Base-by-base conservation (phyloP, 106 monocot genomes). In the Dioscorea zingiberensis region DNA sequence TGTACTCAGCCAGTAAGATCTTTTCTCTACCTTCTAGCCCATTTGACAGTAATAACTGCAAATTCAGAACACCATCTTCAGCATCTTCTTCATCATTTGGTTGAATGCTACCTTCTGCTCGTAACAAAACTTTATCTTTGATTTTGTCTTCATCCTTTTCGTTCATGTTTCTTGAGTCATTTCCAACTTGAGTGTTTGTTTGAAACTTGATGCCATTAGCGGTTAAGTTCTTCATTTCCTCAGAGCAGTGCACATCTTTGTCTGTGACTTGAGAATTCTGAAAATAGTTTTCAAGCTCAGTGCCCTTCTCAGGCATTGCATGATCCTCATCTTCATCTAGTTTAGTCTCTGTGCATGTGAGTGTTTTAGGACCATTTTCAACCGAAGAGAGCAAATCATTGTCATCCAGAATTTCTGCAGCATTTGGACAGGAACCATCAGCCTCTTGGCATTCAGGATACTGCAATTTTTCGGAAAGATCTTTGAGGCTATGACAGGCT, bases 1-100 rank as follows among this genome's bases (percentile, higher is more conserved):
- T 75, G 74, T 79, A 87, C 71, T 92, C 87, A 1, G 81, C 61
- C 59, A 93, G 62, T 44, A 85, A 77, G 44, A 80, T 74, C 30
- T 85, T 93, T 60, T 88, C 87, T 59, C 71, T 80, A 6, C 72
- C 87, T 55, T 93, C 82, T 25, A 81, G 21, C 13, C 80, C 88
- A 38, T 73, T 76, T 21, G 78, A 47, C 71, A 88, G 58, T 47
- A 81, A 32, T 47, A 87, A 71, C 49, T 79, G 79, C 79, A 54
- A 74, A 55, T 74, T 69, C 27, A 73, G 19, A 17, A 24, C 15
- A 5, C 70, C 74, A 48, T 65, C 11, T 19, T 68, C 67, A 26
- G 17, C 3, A 25, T 51, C 13, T 24, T 18, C 32, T 55, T 68
- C 55, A 25, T 47, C 47, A 5, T 10, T 64, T 25, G 15, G 10